Base-by-base conservation (phyloP, 106 monocot species). In the Allium fistulosum region DNA sequence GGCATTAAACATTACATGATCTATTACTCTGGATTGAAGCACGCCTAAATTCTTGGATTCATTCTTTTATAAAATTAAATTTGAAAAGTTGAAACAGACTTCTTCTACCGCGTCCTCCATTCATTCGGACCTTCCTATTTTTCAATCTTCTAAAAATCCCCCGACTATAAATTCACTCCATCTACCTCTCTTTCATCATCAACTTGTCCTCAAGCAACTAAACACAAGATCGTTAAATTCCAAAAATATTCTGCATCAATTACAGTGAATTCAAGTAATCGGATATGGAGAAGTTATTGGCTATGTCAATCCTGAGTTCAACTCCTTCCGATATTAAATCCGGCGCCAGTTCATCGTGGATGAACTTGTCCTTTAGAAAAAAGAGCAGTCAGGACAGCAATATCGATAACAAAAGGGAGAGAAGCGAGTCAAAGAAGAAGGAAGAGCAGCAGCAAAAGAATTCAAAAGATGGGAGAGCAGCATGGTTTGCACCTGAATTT, bases 401-500 rank as follows among this genome's bases (percentile, higher is more conserved):
- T 11, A 15, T 11, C 10, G 3, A 53, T 53, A 2, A 1, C 53
- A 6, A 53, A 15, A 2, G 5, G 12, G 12, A 10, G 10, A 10
- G 15, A 53, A 59, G 18, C 4, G 18, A 8, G 1, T 14, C 4
- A 17, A 7, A 14, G 17, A 18, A 8, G 17, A 17, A 59, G 7
- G 16, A 59, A 18, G 7, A 13, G 58, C 58, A 9, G 57, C 13
- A 8, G 57, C 15, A 10, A 71, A 9, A 9, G 57, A 63, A 53
- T 49, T 2, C 15, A 62, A 17, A 10, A 15, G 53, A 15, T 10
- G 12, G 12, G 53, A 53, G 15, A 66, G 69, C 56, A 14, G 49
- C 67, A 7, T 62, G 69, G 16, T 77, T 84, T 17, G 84, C 80
- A 7, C 68, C 74, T 62, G 80, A 84, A 68, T 84, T 84, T 58